These are phyloP conservation scores for Yamadazyma friedrichii DNA, from an alignment of 1,139 yeast genomes.

Conservation along the genomic window DNA sequence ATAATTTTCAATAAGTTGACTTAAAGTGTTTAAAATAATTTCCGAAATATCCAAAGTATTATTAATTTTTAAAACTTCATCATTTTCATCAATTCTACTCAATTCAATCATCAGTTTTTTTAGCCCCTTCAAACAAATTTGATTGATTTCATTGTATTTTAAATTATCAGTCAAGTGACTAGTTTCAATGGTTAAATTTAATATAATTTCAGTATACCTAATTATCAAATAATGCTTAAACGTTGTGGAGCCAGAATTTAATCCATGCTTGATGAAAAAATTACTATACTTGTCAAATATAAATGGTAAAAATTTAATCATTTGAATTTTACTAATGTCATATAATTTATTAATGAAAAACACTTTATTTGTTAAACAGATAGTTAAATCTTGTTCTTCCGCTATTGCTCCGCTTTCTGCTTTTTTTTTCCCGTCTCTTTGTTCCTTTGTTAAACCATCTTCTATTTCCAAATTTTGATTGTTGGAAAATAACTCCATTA, in stretches of 20 bases:
- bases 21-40: conserved; percentile 59
- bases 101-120: conserved; percentile 30
- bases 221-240: conserved; percentile 25
- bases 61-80: conserved; percentile 43
- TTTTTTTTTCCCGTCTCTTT: not conserved
- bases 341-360: conserved; percentile 38
- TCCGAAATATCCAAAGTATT: conserved; percentile 69
- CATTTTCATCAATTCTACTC: conserved; percentile 15
- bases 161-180: conserved; percentile 17
- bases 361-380: conserved; percentile 42
- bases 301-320: conserved; percentile 45
- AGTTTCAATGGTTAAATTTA: conserved; percentile 46
- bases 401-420: not conserved
- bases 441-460: not conserved
- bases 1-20: conserved; percentile 70
- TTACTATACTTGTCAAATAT: conserved; percentile 47
- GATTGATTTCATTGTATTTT: conserved; percentile 21
- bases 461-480: not conserved
- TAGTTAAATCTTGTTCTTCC: conserved; percentile 2
- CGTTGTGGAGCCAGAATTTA: conserved; percentile 20
- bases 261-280: conserved; percentile 39
- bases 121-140: conserved; percentile 26
- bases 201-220: conserved; percentile 50
- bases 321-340: conserved; percentile 50
- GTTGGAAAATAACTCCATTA: conserved; percentile 34